A percentile compares a stretch with the other conserved stretches of the same genome.
Evolutionary conservation across 768 basidiomycete genomes (phyloP).

Genomic region (Kwoniella sp.): DNA sequence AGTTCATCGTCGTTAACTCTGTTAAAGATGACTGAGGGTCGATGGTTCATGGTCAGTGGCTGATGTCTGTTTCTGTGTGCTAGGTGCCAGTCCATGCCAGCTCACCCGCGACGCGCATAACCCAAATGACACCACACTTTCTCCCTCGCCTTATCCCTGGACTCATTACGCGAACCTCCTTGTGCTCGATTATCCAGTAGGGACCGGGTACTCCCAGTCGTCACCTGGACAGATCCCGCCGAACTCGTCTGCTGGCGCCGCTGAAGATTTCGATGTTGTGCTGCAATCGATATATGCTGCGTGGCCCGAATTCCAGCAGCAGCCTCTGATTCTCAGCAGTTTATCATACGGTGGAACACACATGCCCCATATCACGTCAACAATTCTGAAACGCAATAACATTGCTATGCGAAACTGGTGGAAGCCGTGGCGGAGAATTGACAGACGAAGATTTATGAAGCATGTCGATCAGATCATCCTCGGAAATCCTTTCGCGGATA

Average conservation of each 20-base stretch:
- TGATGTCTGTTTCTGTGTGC: too few species aligned
- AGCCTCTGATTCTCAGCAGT: constrained; percentile 9
- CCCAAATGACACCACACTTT: constrained; percentile 1
- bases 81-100: constrained; percentile 14
- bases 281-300: constrained; percentile 11
- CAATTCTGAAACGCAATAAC: constrained; percentile 1
- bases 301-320: constrained; percentile 8
- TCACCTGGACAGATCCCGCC: background rate
- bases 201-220: constrained; percentile 12
- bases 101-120: background rate
- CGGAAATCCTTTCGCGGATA: constrained; percentile 15
- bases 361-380: constrained; percentile 4
- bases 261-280: constrained; percentile 13
- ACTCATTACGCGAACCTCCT: constrained; percentile 13
- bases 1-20: background rate
- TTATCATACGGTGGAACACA: constrained; percentile 12
- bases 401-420: background rate
- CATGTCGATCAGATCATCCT: constrained; percentile 15
- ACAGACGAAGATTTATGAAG: background rate
- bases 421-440: background rate
- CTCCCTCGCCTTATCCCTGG: constrained; percentile 11
- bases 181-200: constrained; percentile 8
- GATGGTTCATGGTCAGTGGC: too few species aligned
- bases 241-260: constrained; percentile 1
- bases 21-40: too few species aligned